Evolutionary conservation across 148 eudicot species (phyloP).

Genomic region (Spergularia bocconei): DNA sequence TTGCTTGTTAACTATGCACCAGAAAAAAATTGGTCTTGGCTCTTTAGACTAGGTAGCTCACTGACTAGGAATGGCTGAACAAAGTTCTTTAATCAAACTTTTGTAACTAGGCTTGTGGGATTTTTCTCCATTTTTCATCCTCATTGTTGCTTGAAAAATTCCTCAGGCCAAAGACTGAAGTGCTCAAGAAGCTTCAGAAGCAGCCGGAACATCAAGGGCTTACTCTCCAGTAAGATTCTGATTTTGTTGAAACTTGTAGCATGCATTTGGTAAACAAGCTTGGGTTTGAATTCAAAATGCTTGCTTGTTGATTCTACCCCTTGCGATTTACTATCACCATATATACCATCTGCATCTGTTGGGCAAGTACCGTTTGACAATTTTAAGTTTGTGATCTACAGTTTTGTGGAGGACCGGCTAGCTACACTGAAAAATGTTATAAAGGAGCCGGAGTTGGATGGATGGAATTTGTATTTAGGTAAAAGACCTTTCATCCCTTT

Average conservation of each 20-base stretch:
- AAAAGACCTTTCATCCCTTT: too few relatives aligned
- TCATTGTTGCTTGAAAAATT: slow-evolving; percentile 18
- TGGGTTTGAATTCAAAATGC: neutral
- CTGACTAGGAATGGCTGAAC: neutral
- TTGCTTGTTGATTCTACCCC: neutral
- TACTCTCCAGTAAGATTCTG: slow-evolving; percentile 68
- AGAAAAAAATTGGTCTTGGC: slow-evolving; percentile 52
- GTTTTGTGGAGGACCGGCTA: slow-evolving; percentile 98
- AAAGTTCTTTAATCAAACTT: neutral
- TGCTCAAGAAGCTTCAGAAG: slow-evolving; percentile 84
- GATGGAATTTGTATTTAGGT: slow-evolving; percentile 95
- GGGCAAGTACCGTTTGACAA: slow-evolving; percentile 3
- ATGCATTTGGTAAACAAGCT: neutral
- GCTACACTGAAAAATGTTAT: slow-evolving; percentile 93
- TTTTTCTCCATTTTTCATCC: neutral
- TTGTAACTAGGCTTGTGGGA: neutral
- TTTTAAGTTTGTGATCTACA: slow-evolving; percentile 22
- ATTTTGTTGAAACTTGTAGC: slow-evolving; percentile 7
- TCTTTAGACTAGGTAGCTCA: slow-evolving; percentile 71
- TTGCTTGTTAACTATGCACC: slow-evolving; percentile 21
- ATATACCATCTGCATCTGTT: neutral
- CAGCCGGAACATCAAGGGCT: slow-evolving; percentile 88
- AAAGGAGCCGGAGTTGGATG: slow-evolving; percentile 74
- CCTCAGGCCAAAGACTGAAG: slow-evolving; percentile 87
- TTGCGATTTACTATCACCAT: neutral